Percentiles rank a stretch among this genome's conserved stretches.
These are phyloP conservation scores for Acrocalymma vagum DNA, from an alignment of 2,329 filamentous ascomycete genomes.

Conservation along the genomic window DNA sequence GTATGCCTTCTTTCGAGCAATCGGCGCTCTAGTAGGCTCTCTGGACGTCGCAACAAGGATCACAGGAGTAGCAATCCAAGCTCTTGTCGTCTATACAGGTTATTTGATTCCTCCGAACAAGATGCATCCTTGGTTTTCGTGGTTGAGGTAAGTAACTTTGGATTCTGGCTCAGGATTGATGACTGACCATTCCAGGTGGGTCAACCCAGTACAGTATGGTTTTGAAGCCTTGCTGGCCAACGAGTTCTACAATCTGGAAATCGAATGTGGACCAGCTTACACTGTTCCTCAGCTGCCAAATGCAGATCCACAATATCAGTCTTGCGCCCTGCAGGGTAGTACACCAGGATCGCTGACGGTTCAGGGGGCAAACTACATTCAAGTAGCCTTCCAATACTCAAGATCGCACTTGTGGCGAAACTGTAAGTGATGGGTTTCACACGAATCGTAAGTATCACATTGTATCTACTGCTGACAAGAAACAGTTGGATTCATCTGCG, in stretches of 20 bases:
- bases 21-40: slow-evolving; percentile 45
- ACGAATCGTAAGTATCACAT: too few relatives aligned
- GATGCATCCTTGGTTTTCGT: slow-evolving; percentile 52
- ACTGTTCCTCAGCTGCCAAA: slow-evolving; percentile 64
- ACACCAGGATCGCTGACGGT: slow-evolving; percentile 62
- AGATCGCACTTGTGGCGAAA: slow-evolving; percentile 69
- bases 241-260: slow-evolving; percentile 69
- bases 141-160: slow-evolving; percentile 31
- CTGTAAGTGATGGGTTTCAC: too few relatives aligned
- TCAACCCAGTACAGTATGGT: slow-evolving; percentile 70
- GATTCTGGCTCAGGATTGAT: slow-evolving; percentile 4
- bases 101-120: slow-evolving; percentile 50
- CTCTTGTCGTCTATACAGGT: slow-evolving; percentile 49
- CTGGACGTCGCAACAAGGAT: slow-evolving; percentile 49
- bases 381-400: slow-evolving; percentile 62
- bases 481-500: slow-evolving; percentile 58
- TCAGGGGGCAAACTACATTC: slow-evolving; percentile 64
- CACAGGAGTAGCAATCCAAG: slow-evolving; percentile 51
- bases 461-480: not conserved
- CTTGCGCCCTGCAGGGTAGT: slow-evolving; percentile 67
- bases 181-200: slow-evolving; percentile 36
- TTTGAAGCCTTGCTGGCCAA: slow-evolving; percentile 76
- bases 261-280: slow-evolving; percentile 64
- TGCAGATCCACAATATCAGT: slow-evolving; percentile 61
- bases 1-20: slow-evolving; percentile 52